Evolutionary conservation across 495 filamentous ascomycete genomes (phyloP), one percentile per base, ranked within the genome.

Genomic region (Penicillium riverlandense): DNA sequence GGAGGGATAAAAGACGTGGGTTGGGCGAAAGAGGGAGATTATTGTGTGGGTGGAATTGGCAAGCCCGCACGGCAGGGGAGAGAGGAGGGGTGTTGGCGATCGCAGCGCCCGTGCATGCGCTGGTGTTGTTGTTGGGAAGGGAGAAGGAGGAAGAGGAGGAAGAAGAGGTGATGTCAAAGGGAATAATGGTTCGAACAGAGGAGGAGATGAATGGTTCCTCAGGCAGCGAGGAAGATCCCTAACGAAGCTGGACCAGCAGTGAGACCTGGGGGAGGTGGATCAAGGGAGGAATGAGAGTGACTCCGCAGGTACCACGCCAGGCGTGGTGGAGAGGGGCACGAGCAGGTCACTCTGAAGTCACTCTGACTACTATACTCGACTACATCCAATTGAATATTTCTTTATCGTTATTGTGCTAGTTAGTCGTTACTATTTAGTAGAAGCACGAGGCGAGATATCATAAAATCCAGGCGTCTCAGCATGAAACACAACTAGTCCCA

Each of bases 401-500:
- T 12, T 12, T 6, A 10, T 34, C 32, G 9, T 3, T 0, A 34
- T 12, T 6, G 10, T 34, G 2, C 9, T 34, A 34, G 9, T 34
- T 1, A 33, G 31, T 9, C 31, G 9, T 33, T 3, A 3, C 32
- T 2, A 3, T 34, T 34, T 22, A 22, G 22, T 22, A 22, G 3
- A 3, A 22, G 22, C 22, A 22, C 22, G 4, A 22, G 22, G 22
- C 22, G 22, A 3, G 22, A 22, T 22, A 22, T 4, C 22, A 22
- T 22, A 22, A 46, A 30, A 46, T 36, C 10, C 33, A 14, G 37
- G 49, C 40, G 57, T 59, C 50, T 57, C 50, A 59, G 44, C 41
- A 33, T 57, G 53, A 59, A 59, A 57, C 53, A 36, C 31, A 22
- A 40, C 53, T 59, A 57, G 38, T 4, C 53, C 43, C 11, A 14